These are phyloP conservation scores for Volvariella surrecta DNA, from an alignment of 1,284 basidiomycete species.

Conservation along the genomic window DNA sequence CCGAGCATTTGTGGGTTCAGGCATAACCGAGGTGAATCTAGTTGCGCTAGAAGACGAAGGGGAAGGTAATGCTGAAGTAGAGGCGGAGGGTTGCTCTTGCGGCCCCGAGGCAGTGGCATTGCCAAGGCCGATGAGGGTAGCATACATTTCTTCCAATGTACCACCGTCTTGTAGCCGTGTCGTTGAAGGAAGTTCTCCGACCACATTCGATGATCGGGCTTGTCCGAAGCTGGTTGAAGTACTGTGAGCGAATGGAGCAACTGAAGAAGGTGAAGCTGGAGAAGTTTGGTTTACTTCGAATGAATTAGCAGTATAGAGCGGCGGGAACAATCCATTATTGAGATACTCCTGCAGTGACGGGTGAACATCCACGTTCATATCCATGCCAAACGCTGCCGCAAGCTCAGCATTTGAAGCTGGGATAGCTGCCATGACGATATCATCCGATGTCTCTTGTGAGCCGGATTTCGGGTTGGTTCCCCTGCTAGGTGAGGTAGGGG, in stretches of 20 bases:
- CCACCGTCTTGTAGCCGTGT: conserved; percentile 2
- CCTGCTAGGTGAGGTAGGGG: conserved; percentile 7
- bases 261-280: neutral
- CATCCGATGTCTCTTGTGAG: neutral
- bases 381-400: neutral
- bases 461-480: neutral
- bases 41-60: too few species aligned
- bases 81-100: too few species aligned
- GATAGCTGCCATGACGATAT: neutral
- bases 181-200: neutral
- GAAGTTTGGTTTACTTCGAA: neutral
- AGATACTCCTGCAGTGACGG: conserved; percentile 23
- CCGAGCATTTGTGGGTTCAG: too few species aligned
- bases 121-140: conserved; percentile 13
- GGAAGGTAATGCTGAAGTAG: too few species aligned
- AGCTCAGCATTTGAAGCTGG: neutral
- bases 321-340: conserved; percentile 6
- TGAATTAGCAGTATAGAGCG: neutral
- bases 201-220: too few species aligned
- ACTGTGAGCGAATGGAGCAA: too few species aligned
- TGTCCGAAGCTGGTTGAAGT: too few species aligned
- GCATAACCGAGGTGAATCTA: too few species aligned
- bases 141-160: conserved; percentile 13
- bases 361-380: conserved; percentile 15
- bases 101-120: too few species aligned